These are phyloP conservation scores for Pouteria glomerata DNA, from an alignment of 148 eudicot genomes.

Conservation along the genomic window DNA sequence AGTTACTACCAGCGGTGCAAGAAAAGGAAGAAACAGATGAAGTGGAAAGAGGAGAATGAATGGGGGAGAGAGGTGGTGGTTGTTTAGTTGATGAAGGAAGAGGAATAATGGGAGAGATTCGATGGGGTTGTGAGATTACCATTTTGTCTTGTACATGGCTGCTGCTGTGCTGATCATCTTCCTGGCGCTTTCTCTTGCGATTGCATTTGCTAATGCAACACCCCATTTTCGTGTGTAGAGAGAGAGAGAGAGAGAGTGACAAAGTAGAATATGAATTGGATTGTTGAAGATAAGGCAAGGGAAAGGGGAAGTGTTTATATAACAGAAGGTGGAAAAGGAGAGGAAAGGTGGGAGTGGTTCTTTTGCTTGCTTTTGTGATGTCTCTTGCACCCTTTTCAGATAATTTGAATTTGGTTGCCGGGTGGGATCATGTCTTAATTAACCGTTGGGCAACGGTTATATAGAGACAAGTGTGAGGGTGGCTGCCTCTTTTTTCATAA, in stretches of 20 bases:
- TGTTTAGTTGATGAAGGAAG: slow-evolving; percentile 16
- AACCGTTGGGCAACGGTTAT: slow-evolving; percentile 55
- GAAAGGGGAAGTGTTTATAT: not conserved
- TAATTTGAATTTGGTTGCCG: slow-evolving; percentile 54
- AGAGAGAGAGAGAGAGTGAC: not conserved
- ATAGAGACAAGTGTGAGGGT: slow-evolving; percentile 6
- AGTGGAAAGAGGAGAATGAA: slow-evolving; percentile 26
- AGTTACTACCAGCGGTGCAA: slow-evolving; percentile 23
- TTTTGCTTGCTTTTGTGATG: slow-evolving; percentile 18
- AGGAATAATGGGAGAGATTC: slow-evolving; percentile 9
- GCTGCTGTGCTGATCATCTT: too few relatives aligned
- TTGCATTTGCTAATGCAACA: slow-evolving; percentile 73
- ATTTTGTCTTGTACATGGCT: slow-evolving; percentile 54
- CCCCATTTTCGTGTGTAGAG: slow-evolving; percentile 39
- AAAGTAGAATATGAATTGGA: too few relatives aligned
- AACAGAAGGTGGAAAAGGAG: slow-evolving; percentile 10
- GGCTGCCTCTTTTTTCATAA: slow-evolving; percentile 5
- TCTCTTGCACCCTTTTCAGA: slow-evolving; percentile 11
- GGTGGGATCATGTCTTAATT: slow-evolving; percentile 12
- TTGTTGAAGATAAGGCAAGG: not conserved
- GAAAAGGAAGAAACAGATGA: slow-evolving; percentile 34
- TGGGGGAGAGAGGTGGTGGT: slow-evolving; percentile 5
- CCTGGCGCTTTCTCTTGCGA: slow-evolving; percentile 41
- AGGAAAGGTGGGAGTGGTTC: slow-evolving; percentile 22
- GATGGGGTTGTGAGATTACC: slow-evolving; percentile 53